These are phyloP conservation scores for Mitragyna speciosa DNA, from an alignment of 257 asterid genomes.

Conservation along the genomic window DNA sequence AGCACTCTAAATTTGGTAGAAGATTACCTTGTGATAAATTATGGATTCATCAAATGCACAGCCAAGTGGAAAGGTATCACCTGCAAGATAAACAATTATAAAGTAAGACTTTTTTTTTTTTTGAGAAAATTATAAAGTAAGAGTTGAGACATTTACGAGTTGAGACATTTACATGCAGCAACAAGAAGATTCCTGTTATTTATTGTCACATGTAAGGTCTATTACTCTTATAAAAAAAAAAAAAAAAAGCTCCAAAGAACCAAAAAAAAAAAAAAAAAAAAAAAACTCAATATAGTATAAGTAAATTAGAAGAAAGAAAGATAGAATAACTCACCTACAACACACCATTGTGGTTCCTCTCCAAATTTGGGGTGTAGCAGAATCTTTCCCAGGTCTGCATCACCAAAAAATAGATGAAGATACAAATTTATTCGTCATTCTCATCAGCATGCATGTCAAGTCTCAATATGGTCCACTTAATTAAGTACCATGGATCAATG, in stretches of 20 bases:
- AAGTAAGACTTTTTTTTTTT: neutral
- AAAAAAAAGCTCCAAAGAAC: neutral
- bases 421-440: neutral
- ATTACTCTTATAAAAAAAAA: neutral
- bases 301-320: neutral
- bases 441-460: neutral
- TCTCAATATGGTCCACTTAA: too few relatives aligned
- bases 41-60: slow-evolving; percentile 28
- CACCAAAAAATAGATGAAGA: neutral
- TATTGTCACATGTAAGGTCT: too few relatives aligned
- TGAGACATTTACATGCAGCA: neutral
- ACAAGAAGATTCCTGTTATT: neutral
- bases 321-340: slow-evolving; percentile 17
- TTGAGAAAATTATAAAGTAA: too few relatives aligned
- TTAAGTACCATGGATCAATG: slow-evolving; percentile 22
- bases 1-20: neutral
- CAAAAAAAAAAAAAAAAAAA: neutral
- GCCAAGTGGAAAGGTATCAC: slow-evolving; percentile 28
- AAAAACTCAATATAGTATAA: neutral
- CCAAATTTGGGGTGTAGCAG: slow-evolving; percentile 23
- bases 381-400: slow-evolving; percentile 27
- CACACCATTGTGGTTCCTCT: slow-evolving; percentile 27
- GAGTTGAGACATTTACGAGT: too few relatives aligned
- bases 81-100: neutral
- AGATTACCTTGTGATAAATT: slow-evolving; percentile 22